Conservation (phyloP, 1,284 basidiomycete species). For the Malassezia arunalokei region DNA sequence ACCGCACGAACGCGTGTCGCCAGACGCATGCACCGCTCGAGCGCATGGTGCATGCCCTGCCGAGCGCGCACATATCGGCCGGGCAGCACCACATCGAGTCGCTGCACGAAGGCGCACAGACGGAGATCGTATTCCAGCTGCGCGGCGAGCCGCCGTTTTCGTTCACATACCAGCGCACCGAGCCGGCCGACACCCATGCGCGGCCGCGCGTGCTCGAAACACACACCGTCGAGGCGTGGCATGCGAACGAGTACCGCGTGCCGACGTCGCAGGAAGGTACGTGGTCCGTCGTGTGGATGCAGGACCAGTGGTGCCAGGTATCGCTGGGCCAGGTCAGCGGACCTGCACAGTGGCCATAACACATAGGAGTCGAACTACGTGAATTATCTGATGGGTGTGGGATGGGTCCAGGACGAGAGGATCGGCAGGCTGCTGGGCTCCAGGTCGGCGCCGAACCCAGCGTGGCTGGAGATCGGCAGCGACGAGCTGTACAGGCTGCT, state of each 20-base stretch:
- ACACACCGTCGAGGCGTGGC: conserved; percentile 56
- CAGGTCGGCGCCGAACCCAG: neutral
- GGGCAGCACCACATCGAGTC: conserved; percentile 70
- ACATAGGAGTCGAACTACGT: no score
- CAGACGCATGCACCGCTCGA: conserved; percentile 53
- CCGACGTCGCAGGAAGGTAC: conserved; percentile 78
- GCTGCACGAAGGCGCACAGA: conserved; percentile 71
- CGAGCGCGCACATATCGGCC: conserved; percentile 71
- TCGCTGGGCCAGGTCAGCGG: conserved; percentile 30
- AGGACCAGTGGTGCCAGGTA: conserved; percentile 60
- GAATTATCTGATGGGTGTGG: neutral
- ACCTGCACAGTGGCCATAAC: conserved; percentile 7
- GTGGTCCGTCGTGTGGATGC: conserved; percentile 81
- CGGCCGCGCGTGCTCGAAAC: conserved; percentile 37
- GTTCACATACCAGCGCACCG: conserved; percentile 53
- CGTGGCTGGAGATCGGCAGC: neutral
- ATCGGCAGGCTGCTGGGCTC: conserved; percentile 15
- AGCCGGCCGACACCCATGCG: conserved; percentile 39
- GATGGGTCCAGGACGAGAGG: conserved; percentile 11
- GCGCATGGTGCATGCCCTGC: conserved; percentile 69
- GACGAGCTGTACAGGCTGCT: conserved; percentile 10
- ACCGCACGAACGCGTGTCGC: conserved; percentile 51
- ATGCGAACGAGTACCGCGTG: conserved; percentile 66
- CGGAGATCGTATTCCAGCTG: conserved; percentile 79
- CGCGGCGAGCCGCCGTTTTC: conserved; percentile 85